Percentiles rank a stretch among this genome's conserved stretches.
Conservation (phyloP, 2,329 filamentous ascomycete genomes). For the Phaeosphaeria sp. region DNA sequence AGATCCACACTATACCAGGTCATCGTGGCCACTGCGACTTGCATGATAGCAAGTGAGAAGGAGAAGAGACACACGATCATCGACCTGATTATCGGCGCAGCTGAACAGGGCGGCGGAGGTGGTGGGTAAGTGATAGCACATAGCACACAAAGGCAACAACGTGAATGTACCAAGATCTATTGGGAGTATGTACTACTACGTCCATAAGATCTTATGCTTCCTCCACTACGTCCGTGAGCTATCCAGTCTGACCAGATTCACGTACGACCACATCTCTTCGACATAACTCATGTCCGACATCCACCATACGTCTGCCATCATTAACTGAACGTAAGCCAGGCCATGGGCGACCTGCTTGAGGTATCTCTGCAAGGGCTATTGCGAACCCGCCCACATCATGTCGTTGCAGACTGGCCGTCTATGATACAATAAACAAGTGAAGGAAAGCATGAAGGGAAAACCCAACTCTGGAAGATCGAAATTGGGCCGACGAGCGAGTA, state of each 20-base stretch:
- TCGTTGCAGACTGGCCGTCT: conserved; percentile 41
- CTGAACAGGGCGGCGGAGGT: conserved; percentile 18
- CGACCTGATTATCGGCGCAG: conserved; percentile 8
- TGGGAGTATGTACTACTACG: conserved; percentile 22
- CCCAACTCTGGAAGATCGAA: conserved; percentile 21
- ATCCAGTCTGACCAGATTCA: conserved; percentile 26
- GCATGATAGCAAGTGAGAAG: conserved; percentile 42
- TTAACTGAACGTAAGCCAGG: conserved; percentile 29
- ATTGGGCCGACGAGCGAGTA: conserved; percentile 19
- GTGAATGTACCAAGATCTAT: conserved; percentile 14
- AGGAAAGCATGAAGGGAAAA: conserved; percentile 26
- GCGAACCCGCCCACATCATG: conserved; percentile 29
- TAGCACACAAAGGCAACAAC: neutral
- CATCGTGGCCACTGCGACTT: conserved; percentile 42
- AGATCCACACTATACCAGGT: conserved; percentile 34
- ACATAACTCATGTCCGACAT: conserved; percentile 22
- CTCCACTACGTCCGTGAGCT: conserved; percentile 9
- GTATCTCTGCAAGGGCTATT: conserved; percentile 37
- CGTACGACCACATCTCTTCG: conserved; percentile 1
- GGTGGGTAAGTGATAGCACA: conserved; percentile 6
- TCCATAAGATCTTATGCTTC: conserved; percentile 19
- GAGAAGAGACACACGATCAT: conserved; percentile 39
- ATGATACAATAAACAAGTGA: conserved; percentile 42
- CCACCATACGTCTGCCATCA: conserved; percentile 29
- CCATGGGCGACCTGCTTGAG: conserved; percentile 29